These are phyloP conservation scores for Chamaenerion angustifolium DNA, from an alignment of 345 rosid genomes.

Conservation along the genomic window DNA sequence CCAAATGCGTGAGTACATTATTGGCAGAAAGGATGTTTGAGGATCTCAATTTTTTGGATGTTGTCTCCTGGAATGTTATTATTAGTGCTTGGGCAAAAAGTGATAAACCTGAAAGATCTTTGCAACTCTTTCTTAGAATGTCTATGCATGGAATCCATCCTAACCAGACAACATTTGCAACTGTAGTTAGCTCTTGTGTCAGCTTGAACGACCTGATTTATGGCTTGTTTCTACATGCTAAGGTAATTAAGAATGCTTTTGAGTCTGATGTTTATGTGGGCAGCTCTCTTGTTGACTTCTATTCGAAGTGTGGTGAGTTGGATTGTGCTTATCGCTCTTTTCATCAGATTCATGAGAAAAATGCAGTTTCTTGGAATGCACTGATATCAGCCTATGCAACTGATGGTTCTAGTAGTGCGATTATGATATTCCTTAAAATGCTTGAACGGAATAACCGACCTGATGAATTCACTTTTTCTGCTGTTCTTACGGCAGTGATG, in stretches of 20 bases:
- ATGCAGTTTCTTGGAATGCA: slow-evolving; percentile 70
- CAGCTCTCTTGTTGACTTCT: slow-evolving; percentile 62
- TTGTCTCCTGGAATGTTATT: slow-evolving; percentile 67
- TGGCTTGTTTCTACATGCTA: slow-evolving; percentile 53
- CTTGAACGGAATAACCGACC: slow-evolving; percentile 43
- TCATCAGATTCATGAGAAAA: slow-evolving; percentile 37
- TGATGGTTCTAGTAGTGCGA: slow-evolving; percentile 17
- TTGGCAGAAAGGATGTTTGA: slow-evolving; percentile 39
- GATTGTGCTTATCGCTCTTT: slow-evolving; percentile 49
- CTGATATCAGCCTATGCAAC: slow-evolving; percentile 54
- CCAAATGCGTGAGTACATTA: slow-evolving; percentile 25
- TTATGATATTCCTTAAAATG: slow-evolving; percentile 41
- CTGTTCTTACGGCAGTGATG: slow-evolving; percentile 31
- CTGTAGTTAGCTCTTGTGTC: slow-evolving; percentile 36
- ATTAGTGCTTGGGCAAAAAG: slow-evolving; percentile 39
- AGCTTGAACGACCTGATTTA: slow-evolving; percentile 15
- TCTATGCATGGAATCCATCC: slow-evolving; percentile 21
- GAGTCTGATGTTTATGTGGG: slow-evolving; percentile 43
- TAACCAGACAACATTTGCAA: slow-evolving; percentile 39
- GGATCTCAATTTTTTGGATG: slow-evolving; percentile 24
- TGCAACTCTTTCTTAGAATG: slow-evolving; percentile 35
- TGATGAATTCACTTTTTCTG: slow-evolving; percentile 61
- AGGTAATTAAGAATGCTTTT: slow-evolving; percentile 25
- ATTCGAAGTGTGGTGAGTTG: slow-evolving; percentile 43
- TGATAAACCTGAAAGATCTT: slow-evolving; percentile 30